phyloP scores from a whole-genome alignment of 2,329 filamentous ascomycete genomes.

The Verticillium zaregamsianum region DNA sequence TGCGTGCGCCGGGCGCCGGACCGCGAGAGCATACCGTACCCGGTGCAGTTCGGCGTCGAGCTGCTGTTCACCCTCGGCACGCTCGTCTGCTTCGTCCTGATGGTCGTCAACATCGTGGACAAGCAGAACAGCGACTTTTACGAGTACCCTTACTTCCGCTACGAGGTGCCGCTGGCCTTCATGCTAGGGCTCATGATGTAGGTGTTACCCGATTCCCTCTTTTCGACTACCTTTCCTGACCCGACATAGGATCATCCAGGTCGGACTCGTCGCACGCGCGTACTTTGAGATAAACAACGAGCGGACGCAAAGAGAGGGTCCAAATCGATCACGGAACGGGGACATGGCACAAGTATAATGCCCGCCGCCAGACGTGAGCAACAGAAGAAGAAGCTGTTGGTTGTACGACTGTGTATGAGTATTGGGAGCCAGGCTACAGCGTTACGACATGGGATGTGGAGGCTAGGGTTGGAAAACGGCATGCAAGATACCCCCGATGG shows the following conservation, averaged over 20 bases:
- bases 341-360: constrained; percentile 7
- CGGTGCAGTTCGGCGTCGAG: constrained; percentile 14
- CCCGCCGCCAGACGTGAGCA: no score
- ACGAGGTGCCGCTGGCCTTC: constrained; percentile 12
- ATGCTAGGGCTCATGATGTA: constrained; percentile 12
- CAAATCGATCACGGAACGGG: neutral
- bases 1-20: constrained; percentile 5
- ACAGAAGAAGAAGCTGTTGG: neutral
- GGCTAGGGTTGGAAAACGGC: no score
- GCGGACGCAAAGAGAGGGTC: constrained; percentile 2
- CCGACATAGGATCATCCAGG: constrained; percentile 3
- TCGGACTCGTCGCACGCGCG: constrained; percentile 8
- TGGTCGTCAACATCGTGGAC: constrained; percentile 11
- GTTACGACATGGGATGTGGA: no score
- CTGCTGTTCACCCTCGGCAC: constrained; percentile 12
- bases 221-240: neutral
- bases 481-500: no score
- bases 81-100: constrained; percentile 11
- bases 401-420: neutral
- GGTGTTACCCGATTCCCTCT: neutral
- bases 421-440: neutral
- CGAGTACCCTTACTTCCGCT: constrained; percentile 13
- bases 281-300: constrained; percentile 13
- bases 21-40: constrained; percentile 9
- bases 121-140: constrained; percentile 10